Evolutionary conservation across 352 stramenopile species (phyloP), one percentile per base, ranked within the genome.

Genomic region (Phytophthora pini): DNA sequence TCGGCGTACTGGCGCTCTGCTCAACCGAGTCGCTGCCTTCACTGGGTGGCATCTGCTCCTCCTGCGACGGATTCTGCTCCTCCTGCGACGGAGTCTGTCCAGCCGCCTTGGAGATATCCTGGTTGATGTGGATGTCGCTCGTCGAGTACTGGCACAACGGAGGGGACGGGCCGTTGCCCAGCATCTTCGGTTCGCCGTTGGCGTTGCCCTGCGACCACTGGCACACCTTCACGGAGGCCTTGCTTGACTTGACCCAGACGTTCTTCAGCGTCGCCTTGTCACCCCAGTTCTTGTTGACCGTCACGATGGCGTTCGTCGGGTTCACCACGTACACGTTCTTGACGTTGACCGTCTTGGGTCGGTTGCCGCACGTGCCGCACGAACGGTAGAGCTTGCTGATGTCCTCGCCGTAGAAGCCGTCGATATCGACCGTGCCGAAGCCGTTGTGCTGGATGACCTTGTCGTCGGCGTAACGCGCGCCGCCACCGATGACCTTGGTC

Each of bases 91-190:
- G n/a, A n/a, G n/a, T n/a, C n/a, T n/a, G n/a, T n/a, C n/a, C n/a
- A n/a, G n/a, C 51, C 34, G 45, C 56, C 44, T 63, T 31, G 4
- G 41, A 51, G 15, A 67, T 44, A 29, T 67, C 43, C 50, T 61
- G n/a, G 43, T 67, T 67, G 51, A 67, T 67, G 50, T 67, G 59
- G 17, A 68, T 53, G 8, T 68, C 60, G 15, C 60, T 68, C 22
- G 36, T 40, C n/a, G 60, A 50, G 60, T 68, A 68, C 60, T 62
- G 9, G 43, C 60, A 68, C n/a, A 68, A 44, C 22, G 24, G 22
- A n/a, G 12, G 12, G 17, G 36, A 43, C 36, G 36, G 13, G 4
- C 36, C 36, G 36, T 43, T 15, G 36, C 36, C 36, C 13, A 43
- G 36, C 36, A 43, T 43, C 36, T 43, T 43, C 12, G 36, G 36